Base-by-base conservation (phyloP, 78 protist genomes). In the Dictyostelium firmibasis region DNA sequence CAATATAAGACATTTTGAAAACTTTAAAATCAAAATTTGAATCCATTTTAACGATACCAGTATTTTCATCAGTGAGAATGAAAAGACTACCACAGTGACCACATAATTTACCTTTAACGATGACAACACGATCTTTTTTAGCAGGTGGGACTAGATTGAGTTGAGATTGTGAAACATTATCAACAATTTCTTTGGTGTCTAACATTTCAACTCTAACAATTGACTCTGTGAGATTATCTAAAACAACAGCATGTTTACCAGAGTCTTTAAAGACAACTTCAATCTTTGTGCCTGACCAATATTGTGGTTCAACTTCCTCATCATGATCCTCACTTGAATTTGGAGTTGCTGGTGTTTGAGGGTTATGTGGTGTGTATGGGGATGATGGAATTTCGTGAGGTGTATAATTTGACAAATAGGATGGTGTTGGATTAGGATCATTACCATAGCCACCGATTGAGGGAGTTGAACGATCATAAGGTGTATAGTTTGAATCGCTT, bases 281-380 rank as follows among this genome's bases (percentile, higher is more conserved):
- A 53, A 89, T 81, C 20, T 81, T 57, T 11, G 38, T 44, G 14
- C 94, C 94, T 2, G 41, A 10, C 94, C 94, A 89, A 35, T 72
- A 75, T n/a, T 62, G 62, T 13, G 47, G 35, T 25, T 89, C 94
- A 43, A 69, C 44, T n/a, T 89, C 94, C 29, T 89, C 94, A 3
- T 64, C 88, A 7, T 89, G 79, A 1, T 89, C 94, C 36, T 75
- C 77, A 62, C 31, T 70, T 33, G 93, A 53, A 7, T 53, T 44
- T 31, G 94, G 94, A 8, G 94, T 81, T 31, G 86, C 87, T 1
- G 94, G 94, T 43, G 94, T 89, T 75, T 89, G 94, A 69, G 94
- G 94, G 23, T 82, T 82, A 69, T 89, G 79, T 33, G 94, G 94
- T 31, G 94, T 89, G 82, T 64, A 89, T 27, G 94, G 94, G 14